Evolutionary conservation across 1,284 basidiomycete species (phyloP).

Genomic region (Ceratobasidium sp.): DNA sequence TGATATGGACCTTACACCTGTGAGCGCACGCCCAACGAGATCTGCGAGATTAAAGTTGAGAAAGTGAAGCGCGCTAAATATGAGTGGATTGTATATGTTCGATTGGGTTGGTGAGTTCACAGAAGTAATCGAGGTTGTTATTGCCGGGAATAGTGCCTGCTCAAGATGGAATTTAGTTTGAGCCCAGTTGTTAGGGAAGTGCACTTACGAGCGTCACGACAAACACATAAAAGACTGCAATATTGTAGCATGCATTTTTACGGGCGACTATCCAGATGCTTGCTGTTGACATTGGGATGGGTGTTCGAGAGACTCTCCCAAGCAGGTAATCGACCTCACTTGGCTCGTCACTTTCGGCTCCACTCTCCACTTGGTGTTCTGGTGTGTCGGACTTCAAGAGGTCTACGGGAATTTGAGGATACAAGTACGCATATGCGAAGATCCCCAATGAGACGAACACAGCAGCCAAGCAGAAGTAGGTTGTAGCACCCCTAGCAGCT

Average conservation of each 20-base stretch:
- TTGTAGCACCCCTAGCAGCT: not conserved
- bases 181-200: not conserved
- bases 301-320: conserved; percentile 8
- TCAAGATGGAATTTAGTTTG: conserved; percentile 6
- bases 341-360: conserved; percentile 1
- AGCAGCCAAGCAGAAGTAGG: conserved; percentile 73
- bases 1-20: conserved; percentile 68
- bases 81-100: conserved; percentile 59
- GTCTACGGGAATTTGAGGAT: conserved; percentile 7
- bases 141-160: conserved; percentile 84
- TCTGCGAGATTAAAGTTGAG: conserved; percentile 80
- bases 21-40: conserved; percentile 75
- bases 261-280: conserved; percentile 33
- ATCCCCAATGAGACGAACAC: conserved; percentile 65
- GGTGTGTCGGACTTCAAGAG: not conserved
- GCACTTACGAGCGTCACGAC: conserved; percentile 76
- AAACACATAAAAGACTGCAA: conserved; percentile 79
- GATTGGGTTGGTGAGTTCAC: conserved; percentile 53
- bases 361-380: not conserved
- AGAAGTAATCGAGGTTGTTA: conserved; percentile 77
- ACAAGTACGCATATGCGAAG: conserved; percentile 62
- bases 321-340: conserved; percentile 28
- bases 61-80: conserved; percentile 77
- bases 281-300: conserved; percentile 2
- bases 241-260: conserved; percentile 71